Percentiles rank a stretch among this genome's conserved stretches.
Evolutionary conservation across 1,139 yeast genomes (phyloP).

Genomic region (Scheffersomyces segobiensis): DNA sequence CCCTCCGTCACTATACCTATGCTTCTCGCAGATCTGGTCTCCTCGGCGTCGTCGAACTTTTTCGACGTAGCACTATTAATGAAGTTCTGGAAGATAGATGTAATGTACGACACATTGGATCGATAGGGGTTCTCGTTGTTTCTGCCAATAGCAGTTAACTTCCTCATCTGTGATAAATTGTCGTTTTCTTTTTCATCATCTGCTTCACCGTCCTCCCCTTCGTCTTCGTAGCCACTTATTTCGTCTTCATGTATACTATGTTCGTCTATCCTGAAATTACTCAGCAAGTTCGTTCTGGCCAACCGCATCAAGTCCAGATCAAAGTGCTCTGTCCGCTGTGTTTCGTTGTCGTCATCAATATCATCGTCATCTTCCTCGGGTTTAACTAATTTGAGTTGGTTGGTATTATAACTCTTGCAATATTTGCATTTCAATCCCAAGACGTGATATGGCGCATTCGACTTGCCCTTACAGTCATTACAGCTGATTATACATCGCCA

Average conservation of each 20-base stretch:
- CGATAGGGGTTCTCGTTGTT: not conserved
- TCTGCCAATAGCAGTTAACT: slow-evolving; percentile 20
- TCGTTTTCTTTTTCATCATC: slow-evolving; percentile 19
- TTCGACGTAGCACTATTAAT: slow-evolving; percentile 31
- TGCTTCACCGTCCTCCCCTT: slow-evolving; percentile 20
- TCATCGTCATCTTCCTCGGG: slow-evolving; percentile 45
- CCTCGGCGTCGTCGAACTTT: not conserved
- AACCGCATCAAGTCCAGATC: slow-evolving; percentile 28
- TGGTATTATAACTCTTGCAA: slow-evolving; percentile 85
- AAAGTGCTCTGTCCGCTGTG: slow-evolving; percentile 8
- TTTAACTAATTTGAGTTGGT: slow-evolving; percentile 64
- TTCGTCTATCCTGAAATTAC: slow-evolving; percentile 39
- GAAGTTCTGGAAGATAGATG: slow-evolving; percentile 42
- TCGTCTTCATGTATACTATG: slow-evolving; percentile 9
- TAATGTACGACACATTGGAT: slow-evolving; percentile 31
- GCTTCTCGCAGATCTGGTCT: not conserved
- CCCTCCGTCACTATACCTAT: not conserved
- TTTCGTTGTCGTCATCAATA: slow-evolving; percentile 8
- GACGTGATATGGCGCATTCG: slow-evolving; percentile 76
- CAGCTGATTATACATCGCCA: slow-evolving; percentile 83
- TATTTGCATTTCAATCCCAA: slow-evolving; percentile 85
- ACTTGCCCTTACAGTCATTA: slow-evolving; percentile 86
- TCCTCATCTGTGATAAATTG: slow-evolving; percentile 28
- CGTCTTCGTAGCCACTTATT: slow-evolving; percentile 18
- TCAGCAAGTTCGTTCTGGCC: slow-evolving; percentile 37